A percentile compares a stretch with the other conserved stretches of the same genome.
Evolutionary conservation across 2,329 filamentous ascomycete genomes (phyloP).

Genomic region (Coniochaeta ligniaria): DNA sequence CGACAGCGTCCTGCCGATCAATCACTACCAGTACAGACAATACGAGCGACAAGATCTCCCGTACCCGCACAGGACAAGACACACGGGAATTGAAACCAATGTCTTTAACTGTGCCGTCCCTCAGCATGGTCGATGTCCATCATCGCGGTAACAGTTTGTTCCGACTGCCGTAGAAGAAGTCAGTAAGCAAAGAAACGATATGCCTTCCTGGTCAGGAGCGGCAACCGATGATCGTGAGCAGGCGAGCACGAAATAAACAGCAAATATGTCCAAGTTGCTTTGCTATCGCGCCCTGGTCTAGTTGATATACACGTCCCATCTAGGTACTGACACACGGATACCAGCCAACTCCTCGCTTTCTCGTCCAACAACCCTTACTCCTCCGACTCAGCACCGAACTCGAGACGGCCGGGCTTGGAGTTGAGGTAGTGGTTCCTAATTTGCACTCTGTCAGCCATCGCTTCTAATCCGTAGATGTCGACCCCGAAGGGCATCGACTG

Average conservation of each 20-base stretch:
- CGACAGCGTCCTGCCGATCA: too few relatives aligned
- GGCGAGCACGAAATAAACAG: not conserved
- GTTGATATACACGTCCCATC: conserved; percentile 4
- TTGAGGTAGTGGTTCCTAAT: conserved; percentile 72
- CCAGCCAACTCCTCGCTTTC: not conserved
- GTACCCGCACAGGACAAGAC: not conserved
- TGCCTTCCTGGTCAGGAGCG: too few relatives aligned
- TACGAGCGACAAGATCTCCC: not conserved
- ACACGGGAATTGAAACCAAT: not conserved
- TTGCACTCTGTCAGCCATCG: conserved; percentile 8
- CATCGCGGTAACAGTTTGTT: not conserved
- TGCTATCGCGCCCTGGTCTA: conserved; percentile 1
- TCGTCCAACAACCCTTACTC: conserved; percentile 25
- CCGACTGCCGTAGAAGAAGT: too few relatives aligned
- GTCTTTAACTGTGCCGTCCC: not conserved
- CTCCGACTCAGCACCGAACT: conserved; percentile 33
- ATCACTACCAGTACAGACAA: too few relatives aligned
- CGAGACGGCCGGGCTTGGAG: conserved; percentile 65
- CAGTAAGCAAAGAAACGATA: too few relatives aligned
- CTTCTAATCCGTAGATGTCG: not conserved
- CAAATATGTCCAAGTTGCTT: conserved; percentile 4
- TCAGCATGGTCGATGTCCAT: not conserved
- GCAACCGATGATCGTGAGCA: too few relatives aligned
- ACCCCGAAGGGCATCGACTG: not conserved
- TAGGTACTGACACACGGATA: not conserved